A percentile compares a stretch with the other conserved stretches of the same genome.
Evolutionary conservation across 768 basidiomycete species (phyloP).

Genomic region (Rhodotorula graminis): DNA sequence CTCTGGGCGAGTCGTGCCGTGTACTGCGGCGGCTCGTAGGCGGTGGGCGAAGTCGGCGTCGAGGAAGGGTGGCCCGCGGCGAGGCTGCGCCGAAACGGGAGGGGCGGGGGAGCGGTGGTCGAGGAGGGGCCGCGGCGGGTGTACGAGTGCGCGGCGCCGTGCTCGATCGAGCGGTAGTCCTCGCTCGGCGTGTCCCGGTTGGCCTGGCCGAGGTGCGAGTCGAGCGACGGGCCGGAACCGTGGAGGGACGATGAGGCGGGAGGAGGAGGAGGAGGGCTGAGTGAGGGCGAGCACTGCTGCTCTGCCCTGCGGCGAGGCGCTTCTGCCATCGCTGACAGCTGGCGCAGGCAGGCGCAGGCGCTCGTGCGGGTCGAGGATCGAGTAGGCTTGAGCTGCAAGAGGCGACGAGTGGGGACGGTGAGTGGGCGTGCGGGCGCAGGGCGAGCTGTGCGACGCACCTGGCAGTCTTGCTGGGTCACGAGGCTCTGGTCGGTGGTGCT

Average conservation of each 20-base stretch:
- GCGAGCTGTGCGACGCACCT: too few relatives aligned
- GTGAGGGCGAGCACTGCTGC: neutral
- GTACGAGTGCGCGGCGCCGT: neutral
- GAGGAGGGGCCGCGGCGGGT: neutral
- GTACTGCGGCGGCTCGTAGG: too few relatives aligned
- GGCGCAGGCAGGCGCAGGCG: too few relatives aligned
- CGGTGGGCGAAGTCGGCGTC: neutral
- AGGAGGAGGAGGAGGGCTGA: too few relatives aligned
- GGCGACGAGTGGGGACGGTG: neutral
- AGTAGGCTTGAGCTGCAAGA: neutral
- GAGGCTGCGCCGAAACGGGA: slow-evolving; percentile 2
- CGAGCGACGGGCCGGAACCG: neutral
- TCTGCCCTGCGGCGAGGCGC: neutral
- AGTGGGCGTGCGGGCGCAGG: too few relatives aligned
- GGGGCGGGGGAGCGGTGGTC: neutral
- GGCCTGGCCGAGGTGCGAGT: neutral
- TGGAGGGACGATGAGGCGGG: too few relatives aligned
- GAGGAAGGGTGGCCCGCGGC: neutral
- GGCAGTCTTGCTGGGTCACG: too few relatives aligned
- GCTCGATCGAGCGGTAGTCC: neutral
- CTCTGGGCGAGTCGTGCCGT: neutral
- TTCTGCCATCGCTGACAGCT: neutral
- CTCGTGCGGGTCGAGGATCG: too few relatives aligned
- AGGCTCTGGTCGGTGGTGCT: too few relatives aligned
- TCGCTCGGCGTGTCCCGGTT: neutral